These are phyloP conservation scores for Fusarium virguliforme DNA, from an alignment of 2,329 filamentous ascomycete genomes.

Conservation along the genomic window DNA sequence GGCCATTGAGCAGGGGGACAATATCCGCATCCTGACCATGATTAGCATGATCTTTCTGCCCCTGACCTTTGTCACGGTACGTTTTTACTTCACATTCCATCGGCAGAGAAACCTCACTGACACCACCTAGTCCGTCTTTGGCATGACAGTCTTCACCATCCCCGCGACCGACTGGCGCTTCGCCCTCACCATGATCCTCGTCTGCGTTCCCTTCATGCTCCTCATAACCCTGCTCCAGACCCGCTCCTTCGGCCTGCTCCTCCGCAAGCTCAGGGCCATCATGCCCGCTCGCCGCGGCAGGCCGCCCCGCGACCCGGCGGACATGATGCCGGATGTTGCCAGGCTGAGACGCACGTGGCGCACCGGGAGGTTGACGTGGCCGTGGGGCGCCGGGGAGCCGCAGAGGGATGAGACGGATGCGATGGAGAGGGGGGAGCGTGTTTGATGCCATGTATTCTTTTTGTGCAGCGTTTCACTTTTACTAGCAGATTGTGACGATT, in stretches of 20 bases:
- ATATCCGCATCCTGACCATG: slow-evolving; percentile 73
- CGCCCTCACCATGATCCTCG: slow-evolving; percentile 75
- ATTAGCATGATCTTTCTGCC: slow-evolving; percentile 75
- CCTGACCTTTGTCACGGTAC: slow-evolving; percentile 72
- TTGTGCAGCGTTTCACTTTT: neutral
- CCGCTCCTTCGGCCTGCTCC: slow-evolving; percentile 55
- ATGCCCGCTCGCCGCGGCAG: slow-evolving; percentile 24
- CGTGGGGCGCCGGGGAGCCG: slow-evolving; percentile 6
- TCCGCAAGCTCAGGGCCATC: slow-evolving; percentile 42
- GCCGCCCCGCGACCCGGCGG: slow-evolving; percentile 31
- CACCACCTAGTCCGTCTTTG: slow-evolving; percentile 64
- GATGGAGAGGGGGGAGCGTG: slow-evolving; percentile 30
- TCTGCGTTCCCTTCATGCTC: slow-evolving; percentile 67
- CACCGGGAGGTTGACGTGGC: slow-evolving; percentile 29
- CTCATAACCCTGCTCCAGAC: slow-evolving; percentile 65
- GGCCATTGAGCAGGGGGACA: slow-evolving; percentile 75
- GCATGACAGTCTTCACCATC: slow-evolving; percentile 65
- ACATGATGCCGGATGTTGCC: slow-evolving; percentile 39
- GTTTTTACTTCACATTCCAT: slow-evolving; percentile 29
- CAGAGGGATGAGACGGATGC: slow-evolving; percentile 27
- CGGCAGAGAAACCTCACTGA: neutral
- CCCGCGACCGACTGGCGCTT: slow-evolving; percentile 63
- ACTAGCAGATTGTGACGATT: slow-evolving; percentile 15
- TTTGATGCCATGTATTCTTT: slow-evolving; percentile 9
- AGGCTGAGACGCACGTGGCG: slow-evolving; percentile 20